Base-by-base conservation (phyloP, 352 stramenopile genomes). In the Phytophthora niederhauseri region DNA sequence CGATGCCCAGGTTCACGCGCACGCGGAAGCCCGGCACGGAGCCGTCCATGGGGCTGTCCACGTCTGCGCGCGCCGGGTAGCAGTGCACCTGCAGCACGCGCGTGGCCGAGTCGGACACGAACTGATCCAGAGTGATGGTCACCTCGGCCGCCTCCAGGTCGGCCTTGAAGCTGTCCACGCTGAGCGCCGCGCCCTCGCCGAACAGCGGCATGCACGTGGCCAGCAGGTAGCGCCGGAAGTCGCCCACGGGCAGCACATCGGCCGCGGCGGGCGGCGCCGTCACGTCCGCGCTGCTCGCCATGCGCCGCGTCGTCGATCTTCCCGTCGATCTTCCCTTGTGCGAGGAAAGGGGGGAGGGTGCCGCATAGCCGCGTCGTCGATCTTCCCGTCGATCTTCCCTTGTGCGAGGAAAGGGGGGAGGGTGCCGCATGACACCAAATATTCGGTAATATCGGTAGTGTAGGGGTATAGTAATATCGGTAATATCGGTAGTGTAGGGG, bases 1-100 rank as follows among this genome's bases (percentile, higher is more conserved):
- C 85, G 36, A 95, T 82, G 17, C 88, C 88, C 31, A 94, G 43
- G 65, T 94, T 94, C 54, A 93, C 84, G 62, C 84, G 82, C 68
- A 94, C 70, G 11, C 73, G 66, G 31, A 71, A 83, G 54, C 70
- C 52, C 12, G 30, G 50, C 8, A 20, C 41, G 15, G 73, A 66
- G 0, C 56, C 72, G 34, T 77, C 63, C 46, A 68, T 66, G 17
- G 66, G 66, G 15, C 63, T 74, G 50, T 77, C 70, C 4, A 81
- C 74, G 14, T 69, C 57, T 14, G 70, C 41, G n/a, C 73, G 60
- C 24, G 64, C 54, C 5, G 73, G 70, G 43, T 85, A 85, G 63
- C 84, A 90, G 62, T 92, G 87, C 38, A 95, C 84, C 51, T 95
- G 87, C 50, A 95, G 72, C 48, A 95, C 81, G 22, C 85, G 82